Conservation (phyloP, 441 rosid genomes). For the Bruguiera hainesii region DNA sequence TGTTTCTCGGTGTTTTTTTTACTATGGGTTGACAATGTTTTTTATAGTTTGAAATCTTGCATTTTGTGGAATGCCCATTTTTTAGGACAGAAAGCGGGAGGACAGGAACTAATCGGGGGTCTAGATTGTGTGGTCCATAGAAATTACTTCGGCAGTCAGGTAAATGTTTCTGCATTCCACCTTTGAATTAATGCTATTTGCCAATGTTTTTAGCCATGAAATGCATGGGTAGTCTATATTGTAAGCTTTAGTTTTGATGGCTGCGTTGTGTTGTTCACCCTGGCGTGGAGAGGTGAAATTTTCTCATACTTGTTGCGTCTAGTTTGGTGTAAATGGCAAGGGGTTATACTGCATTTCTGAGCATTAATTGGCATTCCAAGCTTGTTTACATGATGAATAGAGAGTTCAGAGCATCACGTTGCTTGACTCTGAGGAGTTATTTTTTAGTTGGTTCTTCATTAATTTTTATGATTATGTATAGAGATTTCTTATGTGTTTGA, state of each 20-base stretch:
- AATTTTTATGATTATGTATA: no score
- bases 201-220: not conserved
- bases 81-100: slow-evolving; percentile 90
- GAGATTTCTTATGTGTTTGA: no score
- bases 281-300: not conserved
- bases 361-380: not conserved
- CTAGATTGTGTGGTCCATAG: slow-evolving; percentile 80
- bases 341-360: not conserved
- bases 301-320: not conserved
- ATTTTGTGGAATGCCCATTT: slow-evolving; percentile 2
- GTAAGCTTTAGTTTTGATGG: not conserved
- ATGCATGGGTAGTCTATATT: not conserved
- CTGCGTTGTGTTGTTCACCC: not conserved
- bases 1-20: not conserved
- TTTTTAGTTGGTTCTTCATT: no score
- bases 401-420: not conserved
- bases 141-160: slow-evolving; percentile 97
- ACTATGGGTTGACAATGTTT: not conserved
- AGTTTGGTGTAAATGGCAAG: not conserved
- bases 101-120: slow-evolving; percentile 88
- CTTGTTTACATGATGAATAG: not conserved
- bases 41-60: no score
- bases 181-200: not conserved
- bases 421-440: not conserved
- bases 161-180: slow-evolving; percentile 12